These are phyloP conservation scores for Didymella sp. DNA, from an alignment of 2,329 filamentous ascomycete genomes.

Conservation along the genomic window DNA sequence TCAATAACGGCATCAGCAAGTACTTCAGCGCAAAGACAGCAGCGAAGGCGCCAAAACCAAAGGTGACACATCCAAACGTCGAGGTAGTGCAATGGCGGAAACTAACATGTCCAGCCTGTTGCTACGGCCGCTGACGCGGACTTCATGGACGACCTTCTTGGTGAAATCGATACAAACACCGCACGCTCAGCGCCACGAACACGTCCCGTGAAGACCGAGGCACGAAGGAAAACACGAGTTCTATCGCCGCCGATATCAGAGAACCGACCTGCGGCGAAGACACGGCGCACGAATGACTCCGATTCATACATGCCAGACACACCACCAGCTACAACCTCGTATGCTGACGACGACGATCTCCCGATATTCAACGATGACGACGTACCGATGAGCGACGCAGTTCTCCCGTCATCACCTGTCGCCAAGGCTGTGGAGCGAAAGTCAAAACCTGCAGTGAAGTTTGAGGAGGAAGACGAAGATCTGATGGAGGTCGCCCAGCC, in stretches of 20 bases:
- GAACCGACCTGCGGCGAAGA: constrained; percentile 39
- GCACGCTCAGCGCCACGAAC: constrained; percentile 61
- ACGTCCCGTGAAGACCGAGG: constrained; percentile 73
- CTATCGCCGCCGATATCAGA: constrained; percentile 74
- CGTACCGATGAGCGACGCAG: constrained; percentile 83
- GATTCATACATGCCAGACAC: constrained; percentile 57
- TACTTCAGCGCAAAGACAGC: constrained; percentile 84
- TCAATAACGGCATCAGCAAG: constrained; percentile 89
- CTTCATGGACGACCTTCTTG: constrained; percentile 84
- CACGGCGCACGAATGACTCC: constrained; percentile 32
- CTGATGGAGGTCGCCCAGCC: constrained; percentile 86
- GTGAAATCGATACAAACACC: constrained; percentile 83
- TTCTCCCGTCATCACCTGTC: constrained; percentile 82
- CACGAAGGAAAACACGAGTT: constrained; percentile 78
- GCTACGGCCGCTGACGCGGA: constrained; percentile 87
- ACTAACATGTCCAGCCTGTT: constrained; percentile 62
- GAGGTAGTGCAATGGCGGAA: background rate
- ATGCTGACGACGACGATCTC: constrained; percentile 64
- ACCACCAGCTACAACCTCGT: constrained; percentile 47
- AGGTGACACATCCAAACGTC: constrained; percentile 60
- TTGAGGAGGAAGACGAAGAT: constrained; percentile 74
- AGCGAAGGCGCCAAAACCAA: constrained; percentile 73
- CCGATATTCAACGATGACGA: constrained; percentile 66
- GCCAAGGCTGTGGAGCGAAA: constrained; percentile 79
- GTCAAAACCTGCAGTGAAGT: constrained; percentile 60